Base-by-base conservation (phyloP, 768 basidiomycete species). In the Clitopilus passeckerianus region DNA sequence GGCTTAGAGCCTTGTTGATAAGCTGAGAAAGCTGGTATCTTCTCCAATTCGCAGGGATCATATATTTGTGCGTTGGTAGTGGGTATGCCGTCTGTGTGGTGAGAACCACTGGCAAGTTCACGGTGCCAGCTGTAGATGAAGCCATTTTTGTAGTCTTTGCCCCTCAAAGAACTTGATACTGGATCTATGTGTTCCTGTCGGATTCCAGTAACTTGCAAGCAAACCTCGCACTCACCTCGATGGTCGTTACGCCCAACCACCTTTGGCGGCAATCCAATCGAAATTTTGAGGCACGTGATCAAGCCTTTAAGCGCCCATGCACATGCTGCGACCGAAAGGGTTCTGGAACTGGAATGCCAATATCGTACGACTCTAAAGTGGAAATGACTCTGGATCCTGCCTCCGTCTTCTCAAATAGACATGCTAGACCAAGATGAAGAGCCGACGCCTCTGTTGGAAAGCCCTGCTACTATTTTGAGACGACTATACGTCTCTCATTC, bases 11-110 rank as follows among this genome's bases (percentile, higher is more conserved):
- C 68, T 97, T 97, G 77, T 99, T 99, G 60, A 99, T 86, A 44
- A 98, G 87, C 61, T 98, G 94, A 1, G 95, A 98, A 33, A 99
- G 88, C 66, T 98, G 96, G 72, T 91, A 98, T n/a, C 96, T 86
- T 59, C 82, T 85, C 95, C 95, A 98, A 71, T 83, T 76, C 0
- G 86, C 79, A 1, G 97, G 96, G 15, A 98, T 88, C 85, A 97
- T 87, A 70, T 93, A 98, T 68, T 93, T 93, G 71, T 95, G 91
- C 1, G 86, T 80, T 0, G 90, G 94, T 12, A 96, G 82, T 10
- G 84, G 79, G 71, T 94, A 92, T 1, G 75, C 74, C 0, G 88
- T 85, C 57, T 86, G 80, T 0, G 92, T 93, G 16, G 85, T 88
- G 66, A 92, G 88, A 1, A 93, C 71, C 34, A 86, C 85, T 0